Percentiles rank a stretch among this genome's conserved stretches.
Conservation (phyloP, 331 rosid genomes). For the Telfairia occidentalis region DNA sequence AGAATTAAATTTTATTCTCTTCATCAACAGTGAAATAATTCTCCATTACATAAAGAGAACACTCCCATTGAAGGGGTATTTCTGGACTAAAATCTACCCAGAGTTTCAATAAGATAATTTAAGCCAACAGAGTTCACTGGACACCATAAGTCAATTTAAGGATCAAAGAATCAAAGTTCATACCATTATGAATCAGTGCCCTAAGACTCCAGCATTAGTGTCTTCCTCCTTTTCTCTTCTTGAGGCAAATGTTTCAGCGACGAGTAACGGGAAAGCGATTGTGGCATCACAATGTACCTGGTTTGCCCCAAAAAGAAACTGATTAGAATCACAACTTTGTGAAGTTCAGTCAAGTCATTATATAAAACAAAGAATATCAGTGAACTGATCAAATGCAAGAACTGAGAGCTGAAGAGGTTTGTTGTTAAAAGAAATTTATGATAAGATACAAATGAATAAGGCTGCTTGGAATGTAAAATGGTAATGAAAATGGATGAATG, state of each 20-base stretch:
- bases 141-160: background rate
- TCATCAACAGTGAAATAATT: background rate
- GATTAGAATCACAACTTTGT: background rate
- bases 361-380: background rate
- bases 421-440: background rate
- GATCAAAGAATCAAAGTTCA: background rate
- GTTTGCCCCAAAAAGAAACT: background rate
- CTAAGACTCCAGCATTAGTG: no score
- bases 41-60: background rate
- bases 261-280: slow-evolving; percentile 80
- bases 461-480: background rate
- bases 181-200: background rate
- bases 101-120: background rate
- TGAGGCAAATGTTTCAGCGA: slow-evolving; percentile 82
- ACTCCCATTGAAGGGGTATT: background rate
- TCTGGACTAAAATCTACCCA: background rate
- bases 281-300: slow-evolving; percentile 98
- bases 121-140: background rate
- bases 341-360: no score
- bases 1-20: background rate
- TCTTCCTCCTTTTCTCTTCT: slow-evolving; percentile 16
- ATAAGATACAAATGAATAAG: background rate
- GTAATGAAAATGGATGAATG: background rate
- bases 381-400: background rate
- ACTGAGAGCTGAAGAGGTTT: background rate